phyloP scores from a whole-genome alignment of 768 basidiomycete species.

The Suillus clintonianus region DNA sequence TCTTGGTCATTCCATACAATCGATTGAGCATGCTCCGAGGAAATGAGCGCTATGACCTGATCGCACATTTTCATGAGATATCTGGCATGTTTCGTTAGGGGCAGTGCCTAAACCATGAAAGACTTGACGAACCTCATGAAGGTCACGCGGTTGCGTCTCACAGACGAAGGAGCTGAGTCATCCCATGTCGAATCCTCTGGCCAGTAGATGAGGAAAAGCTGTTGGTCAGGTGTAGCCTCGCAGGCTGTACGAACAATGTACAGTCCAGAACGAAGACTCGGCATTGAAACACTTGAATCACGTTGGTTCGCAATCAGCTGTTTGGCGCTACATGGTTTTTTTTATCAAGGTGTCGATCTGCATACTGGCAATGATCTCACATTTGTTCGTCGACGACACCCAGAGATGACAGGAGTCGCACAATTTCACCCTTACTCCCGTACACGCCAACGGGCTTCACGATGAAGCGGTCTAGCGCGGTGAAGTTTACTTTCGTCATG shows the following conservation, averaged over 20 bases:
- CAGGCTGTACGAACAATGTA: constrained; percentile 37
- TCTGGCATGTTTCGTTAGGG: constrained; percentile 27
- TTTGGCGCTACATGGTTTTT: neutral
- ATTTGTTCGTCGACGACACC: constrained; percentile 37
- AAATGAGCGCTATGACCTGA: constrained; percentile 54
- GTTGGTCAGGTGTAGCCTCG: constrained; percentile 12
- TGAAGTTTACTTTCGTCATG: constrained; percentile 60
- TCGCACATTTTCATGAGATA: constrained; percentile 63
- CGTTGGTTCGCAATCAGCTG: constrained; percentile 6
- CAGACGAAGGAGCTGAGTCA: constrained; percentile 45
- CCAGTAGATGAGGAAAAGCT: constrained; percentile 62
- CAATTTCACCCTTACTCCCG: constrained; percentile 53
- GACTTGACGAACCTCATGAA: constrained; percentile 54
- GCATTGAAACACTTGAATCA: constrained; percentile 7
- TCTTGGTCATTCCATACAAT: constrained; percentile 46
- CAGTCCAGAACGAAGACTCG: constrained; percentile 48
- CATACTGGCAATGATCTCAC: constrained; percentile 32
- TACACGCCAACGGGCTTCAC: constrained; percentile 60
- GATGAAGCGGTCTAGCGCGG: constrained; percentile 43
- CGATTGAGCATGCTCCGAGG: constrained; percentile 44
- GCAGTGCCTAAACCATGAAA: neutral
- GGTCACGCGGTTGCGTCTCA: constrained; percentile 54
- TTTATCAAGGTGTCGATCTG: neutral
- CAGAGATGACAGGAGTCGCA: constrained; percentile 42
- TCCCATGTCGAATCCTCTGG: constrained; percentile 63